Conservation (phyloP, 2,329 filamentous ascomycete genomes). For the Elsinoe batatas region DNA sequence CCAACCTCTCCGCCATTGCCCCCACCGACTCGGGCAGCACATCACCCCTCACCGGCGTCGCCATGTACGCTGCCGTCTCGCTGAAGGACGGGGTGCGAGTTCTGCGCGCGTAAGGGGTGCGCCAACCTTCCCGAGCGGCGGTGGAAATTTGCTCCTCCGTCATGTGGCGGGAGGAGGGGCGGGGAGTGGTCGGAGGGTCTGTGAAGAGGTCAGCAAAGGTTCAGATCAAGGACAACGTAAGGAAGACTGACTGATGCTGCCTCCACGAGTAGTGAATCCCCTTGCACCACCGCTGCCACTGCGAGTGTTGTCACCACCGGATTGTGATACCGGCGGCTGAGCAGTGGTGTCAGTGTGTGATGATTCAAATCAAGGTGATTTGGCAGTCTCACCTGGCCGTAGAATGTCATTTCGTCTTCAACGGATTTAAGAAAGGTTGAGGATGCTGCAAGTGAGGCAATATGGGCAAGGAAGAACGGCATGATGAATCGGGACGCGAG, state of each 20-base stretch:
- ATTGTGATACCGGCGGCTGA: background rate
- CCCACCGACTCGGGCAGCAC: background rate
- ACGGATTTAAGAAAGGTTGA: no score
- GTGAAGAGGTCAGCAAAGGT: background rate
- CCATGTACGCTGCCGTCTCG: background rate
- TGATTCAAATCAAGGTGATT: no score
- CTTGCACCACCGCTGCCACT: background rate
- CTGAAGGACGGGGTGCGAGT: background rate
- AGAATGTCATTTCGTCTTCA: no score
- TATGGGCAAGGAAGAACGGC: no score
- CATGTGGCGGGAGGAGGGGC: background rate
- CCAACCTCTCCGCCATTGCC: constrained; percentile 2
- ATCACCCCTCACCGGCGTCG: background rate
- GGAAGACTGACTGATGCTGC: background rate
- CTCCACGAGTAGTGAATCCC: background rate
- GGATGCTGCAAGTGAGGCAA: no score
- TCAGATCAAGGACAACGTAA: background rate
- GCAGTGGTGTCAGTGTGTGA: background rate
- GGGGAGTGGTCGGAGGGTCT: background rate
- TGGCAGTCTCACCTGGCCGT: no score
- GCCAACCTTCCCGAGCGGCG: background rate
- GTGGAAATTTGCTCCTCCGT: background rate
- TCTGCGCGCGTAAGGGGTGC: background rate
- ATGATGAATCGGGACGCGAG: no score
- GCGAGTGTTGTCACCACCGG: background rate